phyloP scores from a whole-genome alignment of 345 rosid species.

The Populus alba region DNA sequence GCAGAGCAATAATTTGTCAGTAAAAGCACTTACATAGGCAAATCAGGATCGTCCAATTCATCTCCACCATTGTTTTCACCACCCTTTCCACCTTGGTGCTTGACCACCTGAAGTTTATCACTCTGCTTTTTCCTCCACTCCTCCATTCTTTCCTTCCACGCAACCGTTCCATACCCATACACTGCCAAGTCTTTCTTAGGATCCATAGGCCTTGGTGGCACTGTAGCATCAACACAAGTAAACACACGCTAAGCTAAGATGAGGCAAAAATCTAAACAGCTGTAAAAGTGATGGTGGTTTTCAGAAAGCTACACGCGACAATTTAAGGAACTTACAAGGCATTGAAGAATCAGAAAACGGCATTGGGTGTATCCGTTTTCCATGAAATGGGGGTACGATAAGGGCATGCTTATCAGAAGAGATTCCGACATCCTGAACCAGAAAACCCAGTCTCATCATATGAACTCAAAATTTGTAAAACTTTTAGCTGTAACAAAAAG shows the following conservation, averaged over 20 bases:
- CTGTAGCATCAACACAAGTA: constrained; percentile 39
- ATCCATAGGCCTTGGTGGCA: constrained; percentile 77
- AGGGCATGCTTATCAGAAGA: constrained; percentile 78
- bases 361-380: constrained; percentile 51
- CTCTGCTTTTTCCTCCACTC: constrained; percentile 77
- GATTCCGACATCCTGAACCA: constrained; percentile 58
- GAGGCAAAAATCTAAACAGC: not conserved
- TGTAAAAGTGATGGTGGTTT: constrained; percentile 3
- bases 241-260: constrained; percentile 2
- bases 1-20: not conserved
- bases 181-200: constrained; percentile 81
- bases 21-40: constrained; percentile 58
- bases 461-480: not conserved
- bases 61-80: constrained; percentile 34
- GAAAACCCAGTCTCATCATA: not conserved
- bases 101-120: constrained; percentile 63
- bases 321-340: constrained; percentile 43
- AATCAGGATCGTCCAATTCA: constrained; percentile 56
- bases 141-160: constrained; percentile 92
- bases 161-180: constrained; percentile 88
- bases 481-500: not conserved
- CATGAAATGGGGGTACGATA: constrained; percentile 63
- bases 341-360: constrained; percentile 51
- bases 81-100: constrained; percentile 47
- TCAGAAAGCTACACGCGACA: not conserved